Conservation (phyloP, 1,284 basidiomycete species). For the Ustilago shanxiensis region DNA sequence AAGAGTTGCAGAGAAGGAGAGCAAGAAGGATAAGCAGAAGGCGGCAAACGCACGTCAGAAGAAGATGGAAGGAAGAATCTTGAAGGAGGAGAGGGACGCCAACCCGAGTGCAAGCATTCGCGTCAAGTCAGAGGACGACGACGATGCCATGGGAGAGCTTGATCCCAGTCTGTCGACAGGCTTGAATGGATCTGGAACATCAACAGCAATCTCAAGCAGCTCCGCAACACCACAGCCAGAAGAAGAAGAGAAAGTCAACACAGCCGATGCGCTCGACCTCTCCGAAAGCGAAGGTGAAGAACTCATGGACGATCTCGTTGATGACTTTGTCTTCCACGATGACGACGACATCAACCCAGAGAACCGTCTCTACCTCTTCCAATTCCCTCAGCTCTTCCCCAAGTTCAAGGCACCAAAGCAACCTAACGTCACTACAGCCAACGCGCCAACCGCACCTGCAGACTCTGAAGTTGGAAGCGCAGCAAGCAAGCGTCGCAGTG, state of each 20-base stretch:
- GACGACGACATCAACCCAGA: slow-evolving; percentile 54
- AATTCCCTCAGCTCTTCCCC: slow-evolving; percentile 91
- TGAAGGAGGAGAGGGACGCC: slow-evolving; percentile 27
- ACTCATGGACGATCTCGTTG: slow-evolving; percentile 84
- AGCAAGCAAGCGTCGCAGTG: slow-evolving; percentile 39
- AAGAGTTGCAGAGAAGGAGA: slow-evolving; percentile 70
- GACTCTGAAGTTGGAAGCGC: not conserved
- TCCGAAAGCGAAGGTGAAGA: slow-evolving; percentile 88
- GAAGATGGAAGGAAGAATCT: slow-evolving; percentile 70
- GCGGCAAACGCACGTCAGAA: slow-evolving; percentile 68
- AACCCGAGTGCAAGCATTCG: slow-evolving; percentile 17
- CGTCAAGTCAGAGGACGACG: slow-evolving; percentile 52
- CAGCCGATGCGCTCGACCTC: slow-evolving; percentile 81
- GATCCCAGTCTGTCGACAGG: slow-evolving; percentile 5
- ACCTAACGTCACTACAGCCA: not conserved
- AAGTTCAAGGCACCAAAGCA: slow-evolving; percentile 73
- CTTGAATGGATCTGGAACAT: slow-evolving; percentile 1
- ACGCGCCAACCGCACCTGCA: slow-evolving; percentile 7
- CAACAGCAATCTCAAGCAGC: slow-evolving; percentile 23
- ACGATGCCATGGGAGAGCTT: slow-evolving; percentile 29
- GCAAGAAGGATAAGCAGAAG: slow-evolving; percentile 64
- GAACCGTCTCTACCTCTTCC: slow-evolving; percentile 87
- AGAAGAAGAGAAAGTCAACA: slow-evolving; percentile 73
- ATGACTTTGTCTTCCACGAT: slow-evolving; percentile 76
- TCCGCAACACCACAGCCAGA: slow-evolving; percentile 33